phyloP scores from a whole-genome alignment of 2,329 filamentous ascomycete genomes.

The Tolypocladium ophioglossoides region DNA sequence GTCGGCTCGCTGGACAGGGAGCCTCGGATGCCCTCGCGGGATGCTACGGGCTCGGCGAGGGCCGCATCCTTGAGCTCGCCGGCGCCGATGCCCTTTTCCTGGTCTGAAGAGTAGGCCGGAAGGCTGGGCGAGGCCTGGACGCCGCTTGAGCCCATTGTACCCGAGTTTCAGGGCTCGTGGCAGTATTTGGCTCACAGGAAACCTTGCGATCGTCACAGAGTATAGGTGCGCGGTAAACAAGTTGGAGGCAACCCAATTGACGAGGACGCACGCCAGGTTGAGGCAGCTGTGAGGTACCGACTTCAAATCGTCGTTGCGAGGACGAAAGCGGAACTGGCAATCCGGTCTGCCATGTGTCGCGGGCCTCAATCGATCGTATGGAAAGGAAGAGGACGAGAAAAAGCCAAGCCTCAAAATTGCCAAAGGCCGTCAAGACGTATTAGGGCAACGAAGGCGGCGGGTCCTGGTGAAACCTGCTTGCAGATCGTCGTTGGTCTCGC shows the following conservation, averaged over 20 bases:
- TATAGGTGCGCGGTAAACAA: not conserved
- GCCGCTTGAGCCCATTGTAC: not conserved
- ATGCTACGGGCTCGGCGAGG: not conserved
- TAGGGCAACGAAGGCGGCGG: not conserved
- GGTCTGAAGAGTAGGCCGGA: not conserved
- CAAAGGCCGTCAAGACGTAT: not conserved
- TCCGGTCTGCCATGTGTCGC: not conserved
- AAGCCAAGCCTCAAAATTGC: not conserved
- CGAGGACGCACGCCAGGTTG: not conserved
- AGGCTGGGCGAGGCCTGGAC: not conserved
- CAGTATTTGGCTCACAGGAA: not conserved
- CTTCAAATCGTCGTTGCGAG: not conserved
- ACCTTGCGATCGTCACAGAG: not conserved
- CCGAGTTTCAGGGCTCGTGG: not conserved
- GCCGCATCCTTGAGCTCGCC: not conserved
- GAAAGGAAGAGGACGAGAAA: not conserved
- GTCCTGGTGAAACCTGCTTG: not conserved
- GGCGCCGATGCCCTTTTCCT: not conserved
- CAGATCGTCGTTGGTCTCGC: not conserved
- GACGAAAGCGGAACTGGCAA: not conserved
- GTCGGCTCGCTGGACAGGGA: constrained; percentile 10
- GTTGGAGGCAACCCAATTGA: not conserved
- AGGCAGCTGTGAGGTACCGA: not conserved
- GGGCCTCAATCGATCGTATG: not conserved
- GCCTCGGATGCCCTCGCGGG: constrained; percentile 3